Base-by-base conservation (phyloP, 2,329 filamentous ascomycete genomes). In the Meredithiella fracta region DNA sequence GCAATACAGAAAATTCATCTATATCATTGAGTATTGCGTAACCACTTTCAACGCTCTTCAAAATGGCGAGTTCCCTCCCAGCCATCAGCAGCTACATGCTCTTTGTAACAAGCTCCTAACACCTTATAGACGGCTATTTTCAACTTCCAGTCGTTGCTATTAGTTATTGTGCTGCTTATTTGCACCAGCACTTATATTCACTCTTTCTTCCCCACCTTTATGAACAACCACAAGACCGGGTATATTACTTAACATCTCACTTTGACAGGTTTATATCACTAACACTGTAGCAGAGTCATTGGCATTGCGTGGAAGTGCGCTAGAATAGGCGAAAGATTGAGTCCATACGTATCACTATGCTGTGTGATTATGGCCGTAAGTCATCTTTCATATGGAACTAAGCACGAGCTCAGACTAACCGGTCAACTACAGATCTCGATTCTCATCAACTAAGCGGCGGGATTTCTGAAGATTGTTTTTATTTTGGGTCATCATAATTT, bases 301-400 rank as follows among this genome's bases (percentile, higher is more conserved):
- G 87, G 88, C 54, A 83, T 94, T 60, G 94, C 97, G 67, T 98
- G 92, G 92, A 96, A 97, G 71, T 89, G 82, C 61, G 92, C 92
- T 25, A 77, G 92, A 61, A 82, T 98, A 66, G 92, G 92, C 38
- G 92, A 98, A 73, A 74, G 92, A 61, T 68, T 98, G 62, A 96
- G 89, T 67, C 92, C 92, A 44, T 97, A 97, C 68, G 87, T 98
- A 64, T 94, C 88, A 72, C 73, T 97, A 67, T 94, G 88, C 68
- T 97, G 91, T 67, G 75, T 96, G 31, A 70, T 88, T 63, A 97
- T 98, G 90, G 92, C 92, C 62, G 92, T 96, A 68, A 59, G 75
- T 68, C 55, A n/a, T 25, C 53, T 38, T 14, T 40, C n/a, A 47
- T 47, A 20, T 23, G 17, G 15, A 9, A n/a, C 14, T 38, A 20